Conservation (phyloP, 768 basidiomycete genomes). For the Postia placenta region DNA sequence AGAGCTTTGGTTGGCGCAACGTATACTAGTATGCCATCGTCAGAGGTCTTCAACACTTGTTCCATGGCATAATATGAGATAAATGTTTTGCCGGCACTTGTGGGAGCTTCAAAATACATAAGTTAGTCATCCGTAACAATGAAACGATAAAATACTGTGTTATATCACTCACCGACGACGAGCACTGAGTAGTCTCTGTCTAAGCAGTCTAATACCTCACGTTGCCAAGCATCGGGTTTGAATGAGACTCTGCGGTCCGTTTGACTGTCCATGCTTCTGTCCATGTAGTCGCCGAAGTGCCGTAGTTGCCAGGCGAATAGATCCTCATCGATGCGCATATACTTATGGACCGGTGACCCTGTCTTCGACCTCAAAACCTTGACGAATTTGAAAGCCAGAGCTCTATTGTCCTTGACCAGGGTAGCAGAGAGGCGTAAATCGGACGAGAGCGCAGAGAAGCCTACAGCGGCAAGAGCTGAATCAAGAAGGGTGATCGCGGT, state of each 20-base stretch:
- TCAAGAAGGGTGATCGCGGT: conserved; percentile 30
- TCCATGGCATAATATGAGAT: conserved; percentile 79
- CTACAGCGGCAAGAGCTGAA: conserved; percentile 37
- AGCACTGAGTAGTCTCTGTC: conserved; percentile 55
- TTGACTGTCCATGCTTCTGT: conserved; percentile 61
- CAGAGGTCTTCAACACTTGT: conserved; percentile 51
- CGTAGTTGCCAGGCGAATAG: conserved; percentile 63
- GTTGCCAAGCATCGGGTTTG: conserved; percentile 67
- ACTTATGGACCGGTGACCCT: conserved; percentile 33
- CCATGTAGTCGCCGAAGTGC: conserved; percentile 68
- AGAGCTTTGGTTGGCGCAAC: conserved; percentile 74
- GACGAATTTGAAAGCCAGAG: conserved; percentile 45
- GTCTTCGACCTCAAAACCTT: conserved; percentile 47
- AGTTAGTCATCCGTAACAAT: background rate
- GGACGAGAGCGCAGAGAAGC: conserved; percentile 37
- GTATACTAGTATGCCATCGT: conserved; percentile 66
- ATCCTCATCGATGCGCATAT: conserved; percentile 51
- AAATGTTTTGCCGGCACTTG: conserved; percentile 72
- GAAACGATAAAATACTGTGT: background rate
- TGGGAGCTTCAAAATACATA: conserved; percentile 48
- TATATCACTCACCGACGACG: conserved; percentile 47
- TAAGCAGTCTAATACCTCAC: conserved; percentile 56
- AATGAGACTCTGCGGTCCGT: conserved; percentile 55
- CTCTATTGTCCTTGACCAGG: conserved; percentile 15
- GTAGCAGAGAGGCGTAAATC: conserved; percentile 3